A percentile compares a stretch with the other conserved stretches of the same genome.
phyloP scores from a whole-genome alignment of 306 rosid species.

The Begonia peltatifolia region DNA sequence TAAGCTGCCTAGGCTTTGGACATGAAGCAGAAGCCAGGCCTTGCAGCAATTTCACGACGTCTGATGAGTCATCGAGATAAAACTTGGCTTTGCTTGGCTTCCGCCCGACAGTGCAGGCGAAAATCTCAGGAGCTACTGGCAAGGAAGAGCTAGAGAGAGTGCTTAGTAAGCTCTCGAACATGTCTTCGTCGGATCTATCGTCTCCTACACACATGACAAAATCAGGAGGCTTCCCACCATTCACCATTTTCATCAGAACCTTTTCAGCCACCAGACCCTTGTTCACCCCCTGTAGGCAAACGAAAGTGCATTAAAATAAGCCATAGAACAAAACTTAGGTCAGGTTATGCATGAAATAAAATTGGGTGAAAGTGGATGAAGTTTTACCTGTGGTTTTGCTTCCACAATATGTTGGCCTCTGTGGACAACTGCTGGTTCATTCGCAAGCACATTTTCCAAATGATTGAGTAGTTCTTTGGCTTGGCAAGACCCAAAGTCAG shows the following conservation, averaged over 20 bases:
- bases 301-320: too few species aligned
- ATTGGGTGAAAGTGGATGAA: background rate
- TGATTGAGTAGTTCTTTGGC: constrained; percentile 14
- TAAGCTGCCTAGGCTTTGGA: constrained; percentile 11
- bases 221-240: constrained; percentile 12
- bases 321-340: too few species aligned
- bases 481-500: constrained; percentile 17
- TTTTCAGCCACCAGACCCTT: constrained; percentile 14
- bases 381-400: constrained; percentile 14
- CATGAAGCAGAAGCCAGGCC: constrained; percentile 10
- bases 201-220: constrained; percentile 16
- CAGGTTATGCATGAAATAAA: background rate
- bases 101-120: constrained; percentile 13
- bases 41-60: constrained; percentile 13
- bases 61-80: constrained; percentile 12
- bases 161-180: constrained; percentile 15
- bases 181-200: constrained; percentile 17
- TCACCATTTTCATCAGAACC: constrained; percentile 12
- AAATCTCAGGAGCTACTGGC: constrained; percentile 12
- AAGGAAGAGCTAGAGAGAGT: constrained; percentile 7
- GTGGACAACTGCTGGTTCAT: constrained; percentile 12
- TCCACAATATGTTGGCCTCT: constrained; percentile 15
- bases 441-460: constrained; percentile 15
- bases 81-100: constrained; percentile 17
- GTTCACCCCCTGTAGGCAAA: constrained; percentile 13